Evolutionary conservation across 257 asterid genomes (phyloP), one percentile per base, ranked within the genome.

Genomic region (Cordia subcordata): DNA sequence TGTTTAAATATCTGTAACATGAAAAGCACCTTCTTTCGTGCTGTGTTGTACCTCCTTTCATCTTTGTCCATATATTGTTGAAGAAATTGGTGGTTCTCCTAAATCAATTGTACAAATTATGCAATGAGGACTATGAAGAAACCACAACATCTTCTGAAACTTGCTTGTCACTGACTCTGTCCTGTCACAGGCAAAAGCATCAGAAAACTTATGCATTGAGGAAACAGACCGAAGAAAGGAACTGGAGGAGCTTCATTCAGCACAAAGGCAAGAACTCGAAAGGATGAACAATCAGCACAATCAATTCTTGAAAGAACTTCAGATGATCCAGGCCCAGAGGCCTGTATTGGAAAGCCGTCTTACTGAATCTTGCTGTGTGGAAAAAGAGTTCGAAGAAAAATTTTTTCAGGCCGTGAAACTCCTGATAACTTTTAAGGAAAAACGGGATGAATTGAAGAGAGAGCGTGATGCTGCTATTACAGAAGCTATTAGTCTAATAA

Each of bases 371-470:
- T 47, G 52, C 55, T 27, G 64, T 75, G 68, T 82, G 13, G 98
- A 86, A 83, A 68, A 82, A 74, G 96, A 88, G 83, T 74, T 92
- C 22, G 98, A 82, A 79, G 93, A 81, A 65, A 92, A 86, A 77
- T 77, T 88, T 58, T 65, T 88, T 77, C 98, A 88, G 73, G 98
- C 96, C 47, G 96, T 86, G 70, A 70, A 84, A 64, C 93, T 92
- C 71, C 76, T 92, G 76, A 78, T 81, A 58, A 65, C 73, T 47
- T 92, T 84, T 59, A 88, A 78, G 80, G 86, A 75, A 52, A 66
- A 79, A 61, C 82, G 98, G 66, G 96, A 92, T 78, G 67, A 75
- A 69, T 72, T 88, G 70, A 82, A 64, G 79, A 75, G 59, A 62
- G 96, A 92, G 65, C 73, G 65, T 71, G 86, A 82, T 78, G 66